These are phyloP conservation scores for Venturia oleaginea DNA, from an alignment of 2,329 filamentous ascomycete species.

Conservation along the genomic window DNA sequence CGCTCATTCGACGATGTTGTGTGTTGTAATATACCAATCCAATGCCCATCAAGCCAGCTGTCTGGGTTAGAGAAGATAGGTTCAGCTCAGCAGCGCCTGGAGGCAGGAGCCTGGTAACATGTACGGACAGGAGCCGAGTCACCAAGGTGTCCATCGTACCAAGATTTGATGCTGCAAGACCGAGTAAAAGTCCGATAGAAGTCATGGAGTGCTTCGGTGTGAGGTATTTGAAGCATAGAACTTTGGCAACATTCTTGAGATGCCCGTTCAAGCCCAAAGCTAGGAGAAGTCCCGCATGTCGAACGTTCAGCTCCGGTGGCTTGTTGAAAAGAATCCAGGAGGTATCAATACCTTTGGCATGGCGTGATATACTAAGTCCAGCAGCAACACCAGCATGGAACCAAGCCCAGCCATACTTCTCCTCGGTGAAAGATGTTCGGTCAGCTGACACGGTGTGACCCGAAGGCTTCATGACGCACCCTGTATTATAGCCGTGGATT, in stretches of 20 bases:
- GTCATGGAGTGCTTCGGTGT: constrained; percentile 99
- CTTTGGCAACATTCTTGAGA: constrained; percentile 88
- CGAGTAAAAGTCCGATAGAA: constrained; percentile 87
- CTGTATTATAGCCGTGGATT: constrained; percentile 82
- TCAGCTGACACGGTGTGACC: constrained; percentile 93
- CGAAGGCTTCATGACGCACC: constrained; percentile 82
- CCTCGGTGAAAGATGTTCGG: constrained; percentile 77
- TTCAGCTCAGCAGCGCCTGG: constrained; percentile 90
- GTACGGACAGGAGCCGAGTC: constrained; percentile 85
- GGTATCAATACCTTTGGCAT: constrained; percentile 89
- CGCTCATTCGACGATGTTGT: constrained; percentile 95
- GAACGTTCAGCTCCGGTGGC: constrained; percentile 80
- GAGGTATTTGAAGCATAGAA: constrained; percentile 98
- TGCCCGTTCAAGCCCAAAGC: constrained; percentile 91
- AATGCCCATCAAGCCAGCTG: constrained; percentile 94
- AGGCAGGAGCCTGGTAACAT: constrained; percentile 90
- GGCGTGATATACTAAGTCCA: constrained; percentile 79
- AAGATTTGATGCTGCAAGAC: constrained; percentile 84
- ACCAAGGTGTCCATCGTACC: constrained; percentile 97
- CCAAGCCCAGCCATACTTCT: constrained; percentile 97
- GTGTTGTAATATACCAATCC: constrained; percentile 89
- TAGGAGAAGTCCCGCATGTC: constrained; percentile 90
- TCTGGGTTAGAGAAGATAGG: constrained; percentile 84
- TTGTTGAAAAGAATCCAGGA: constrained; percentile 99
- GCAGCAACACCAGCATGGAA: constrained; percentile 96